Evolutionary conservation across 116 monocot species (phyloP), one percentile per base, ranked within the genome.

Genomic region (Dioscorea cayenensis): DNA sequence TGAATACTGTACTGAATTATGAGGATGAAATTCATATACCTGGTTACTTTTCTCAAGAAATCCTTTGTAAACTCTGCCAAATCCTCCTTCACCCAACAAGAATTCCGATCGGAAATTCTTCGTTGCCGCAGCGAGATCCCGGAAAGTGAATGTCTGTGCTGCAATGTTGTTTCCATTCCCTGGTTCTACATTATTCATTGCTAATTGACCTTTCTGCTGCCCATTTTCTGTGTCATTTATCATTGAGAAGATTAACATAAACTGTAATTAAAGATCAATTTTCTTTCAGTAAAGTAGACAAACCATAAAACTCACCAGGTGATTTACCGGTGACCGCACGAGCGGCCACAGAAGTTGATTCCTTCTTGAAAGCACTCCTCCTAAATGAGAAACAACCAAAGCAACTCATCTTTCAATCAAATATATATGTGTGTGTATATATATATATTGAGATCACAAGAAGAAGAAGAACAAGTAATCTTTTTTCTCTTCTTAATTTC

Each of bases 41-140:
- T 81, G 71, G 36, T 75, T 75, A 21, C 22, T 73, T 17, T 68
- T 79, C 29, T 81, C 72, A 50, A 85, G 68, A 60, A 55, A 66
- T 21, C 85, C 85, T 63, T 76, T 81, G 50, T 81, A 81, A 52
- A 85, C 81, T 64, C 81, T 81, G 32, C 81, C 85, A 28, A 85
- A 81, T 6, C 81, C 81, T 59, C 81, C 85, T 78, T 85, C 81
- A 12, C 85, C 85, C 11, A 85, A 19, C 21, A 85, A 72, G 64
- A 19, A 74, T 28, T 75, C 77, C 9, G 77, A 71, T 59, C 68
- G 71, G 48, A 85, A 85, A 65, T 85, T 75, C 36, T 81, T 75
- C 38, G 85, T 85, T 28, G 85, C 85, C 9, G 72, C 20, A 6
- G 85, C 85, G 35, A 85, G 77, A 43, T 85, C 85, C 6, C 75